phyloP scores from a whole-genome alignment of 345 rosid genomes.

The Eucalyptus cloeziana region DNA sequence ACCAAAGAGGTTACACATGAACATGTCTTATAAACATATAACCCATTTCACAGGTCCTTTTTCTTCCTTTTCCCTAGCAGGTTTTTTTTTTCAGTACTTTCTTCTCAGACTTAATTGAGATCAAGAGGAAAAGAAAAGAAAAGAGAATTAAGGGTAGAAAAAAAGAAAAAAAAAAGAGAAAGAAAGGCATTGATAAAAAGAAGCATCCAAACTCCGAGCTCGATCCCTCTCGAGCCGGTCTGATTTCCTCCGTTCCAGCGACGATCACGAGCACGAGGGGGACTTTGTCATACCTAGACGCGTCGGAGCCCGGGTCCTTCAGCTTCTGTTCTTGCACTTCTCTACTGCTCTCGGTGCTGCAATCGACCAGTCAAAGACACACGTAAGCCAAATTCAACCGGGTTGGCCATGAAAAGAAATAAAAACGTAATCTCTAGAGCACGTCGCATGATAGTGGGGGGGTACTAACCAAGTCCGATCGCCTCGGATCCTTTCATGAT shows the following conservation, averaged over 20 bases:
- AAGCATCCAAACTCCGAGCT: neutral
- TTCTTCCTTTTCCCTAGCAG: neutral
- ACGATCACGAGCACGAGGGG: neutral
- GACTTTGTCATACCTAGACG: neutral
- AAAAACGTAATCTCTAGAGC: neutral
- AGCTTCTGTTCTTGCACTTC: conserved; percentile 76
- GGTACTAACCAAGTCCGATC: conserved; percentile 67
- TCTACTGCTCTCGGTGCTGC: conserved; percentile 74
- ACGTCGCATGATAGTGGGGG: too few relatives aligned
- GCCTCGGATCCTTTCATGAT: conserved; percentile 84
- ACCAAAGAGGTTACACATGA: neutral
- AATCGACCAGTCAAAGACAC: neutral
- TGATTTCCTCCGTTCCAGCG: neutral
- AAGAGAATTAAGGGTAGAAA: neutral
- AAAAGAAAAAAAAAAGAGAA: neutral
- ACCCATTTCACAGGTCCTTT: neutral
- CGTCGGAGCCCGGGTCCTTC: neutral
- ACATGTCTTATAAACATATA: neutral
- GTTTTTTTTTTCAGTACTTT: neutral
- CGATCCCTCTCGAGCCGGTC: neutral
- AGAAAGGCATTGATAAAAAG: neutral
- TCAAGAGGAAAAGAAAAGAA: neutral
- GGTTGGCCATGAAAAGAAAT: neutral
- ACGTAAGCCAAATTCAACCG: neutral
- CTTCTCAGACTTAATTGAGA: neutral